phyloP scores from a whole-genome alignment of 257 asterid species.

The Paraleonurus japonicus region DNA sequence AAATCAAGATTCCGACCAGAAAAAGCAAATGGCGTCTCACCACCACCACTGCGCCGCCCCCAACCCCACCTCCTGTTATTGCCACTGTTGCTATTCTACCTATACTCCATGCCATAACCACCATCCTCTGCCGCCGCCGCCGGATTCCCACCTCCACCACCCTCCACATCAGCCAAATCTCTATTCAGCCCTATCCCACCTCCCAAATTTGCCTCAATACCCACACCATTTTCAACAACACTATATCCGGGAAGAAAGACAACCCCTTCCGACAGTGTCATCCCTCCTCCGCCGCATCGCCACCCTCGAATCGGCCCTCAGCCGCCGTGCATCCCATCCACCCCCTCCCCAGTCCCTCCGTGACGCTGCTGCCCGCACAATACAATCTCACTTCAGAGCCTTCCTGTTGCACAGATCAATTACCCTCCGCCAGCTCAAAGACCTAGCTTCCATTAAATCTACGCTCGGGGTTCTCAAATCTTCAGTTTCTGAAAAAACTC shows the following conservation, averaged over 20 bases:
- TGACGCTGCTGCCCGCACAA: constrained; percentile 72
- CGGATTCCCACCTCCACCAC: constrained; percentile 37
- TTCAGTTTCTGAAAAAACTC: constrained; percentile 38
- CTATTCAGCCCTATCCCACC: constrained; percentile 27
- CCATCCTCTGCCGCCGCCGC: constrained; percentile 40
- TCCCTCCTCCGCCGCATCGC: constrained; percentile 76
- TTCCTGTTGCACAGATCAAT: constrained; percentile 77
- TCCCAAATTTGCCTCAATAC: constrained; percentile 23
- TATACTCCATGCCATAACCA: constrained; percentile 33
- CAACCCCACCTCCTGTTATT: constrained; percentile 20
- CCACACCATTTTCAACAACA: constrained; percentile 19
- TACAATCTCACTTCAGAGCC: constrained; percentile 76
- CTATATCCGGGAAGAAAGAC: constrained; percentile 27
- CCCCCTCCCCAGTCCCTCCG: constrained; percentile 54
- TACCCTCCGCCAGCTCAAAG: constrained; percentile 77
- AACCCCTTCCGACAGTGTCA: constrained; percentile 38
- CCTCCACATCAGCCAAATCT: constrained; percentile 34
- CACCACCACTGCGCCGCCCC: constrained; percentile 27
- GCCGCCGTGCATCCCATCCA: constrained; percentile 34
- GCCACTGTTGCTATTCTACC: constrained; percentile 35
- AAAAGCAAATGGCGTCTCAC: constrained; percentile 50
- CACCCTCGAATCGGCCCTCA: constrained; percentile 65
- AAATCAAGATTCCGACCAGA: constrained; percentile 23
- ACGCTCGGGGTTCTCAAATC: constrained; percentile 54
- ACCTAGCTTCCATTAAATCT: constrained; percentile 68